Base-by-base conservation (phyloP, 306 rosid genomes). In the Prosopis cineraria region DNA sequence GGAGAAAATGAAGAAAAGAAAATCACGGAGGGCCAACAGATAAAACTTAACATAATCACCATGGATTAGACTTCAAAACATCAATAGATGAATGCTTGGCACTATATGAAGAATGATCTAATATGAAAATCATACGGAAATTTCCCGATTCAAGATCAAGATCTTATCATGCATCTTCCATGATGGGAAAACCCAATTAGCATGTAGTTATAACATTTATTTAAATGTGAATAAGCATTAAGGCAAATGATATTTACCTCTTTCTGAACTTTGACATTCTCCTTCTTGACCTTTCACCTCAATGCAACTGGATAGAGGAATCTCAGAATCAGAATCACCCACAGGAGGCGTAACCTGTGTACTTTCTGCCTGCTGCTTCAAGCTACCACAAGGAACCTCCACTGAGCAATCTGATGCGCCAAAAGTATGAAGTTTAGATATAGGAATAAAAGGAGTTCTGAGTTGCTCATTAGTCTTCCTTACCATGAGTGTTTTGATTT, bases 231-330 rank as follows among this genome's bases (percentile, higher is more conserved):
- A 76, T 16, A 53, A 24, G 60, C 72, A 68, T 34, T 12, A 27
- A 88, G 79, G 78, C 79, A 77, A 79, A 72, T 78, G 59, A 80
- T 72, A 84, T 64, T 86, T 83, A 94, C 97, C 43, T 78, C 69
- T 76, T 70, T 91, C 90, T 36, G 87, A 83, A 87, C 78, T 80
- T 79, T 82, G 89, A 47, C 74, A 78, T 75, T 81, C 84, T 58
- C 82, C 92, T 80, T 83, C 85, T 80, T 85, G 88, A 72, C 79
- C 88, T 63, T 89, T 87, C 70, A 65, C 73, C 73, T 84, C 82
- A 66, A 93, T 4, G 86, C 87, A 68, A 66, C 60, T 66, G 19
- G 88, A 78, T 75, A 20, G 86, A 0, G 73, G 56, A 83, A 80
- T 71, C 78, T 84, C 88, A 1, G 89, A 45, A 76, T 59, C 81